Conservation (phyloP, 441 rosid species). For the Populus hybrid region DNA sequence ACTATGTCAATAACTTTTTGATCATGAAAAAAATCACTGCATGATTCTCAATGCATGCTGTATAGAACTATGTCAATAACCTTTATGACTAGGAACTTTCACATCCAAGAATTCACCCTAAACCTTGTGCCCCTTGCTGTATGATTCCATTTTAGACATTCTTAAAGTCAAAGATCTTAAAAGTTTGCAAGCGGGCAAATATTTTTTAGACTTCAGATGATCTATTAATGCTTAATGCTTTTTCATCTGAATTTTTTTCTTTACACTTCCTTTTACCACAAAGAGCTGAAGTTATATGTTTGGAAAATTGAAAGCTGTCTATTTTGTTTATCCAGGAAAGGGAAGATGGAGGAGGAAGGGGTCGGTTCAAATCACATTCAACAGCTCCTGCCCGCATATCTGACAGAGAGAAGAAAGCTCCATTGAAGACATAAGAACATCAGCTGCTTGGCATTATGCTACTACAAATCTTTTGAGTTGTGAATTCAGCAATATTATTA, state of each 20-base stretch:
- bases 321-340: slow-evolving; percentile 51
- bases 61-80: not conserved
- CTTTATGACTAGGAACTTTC: not conserved
- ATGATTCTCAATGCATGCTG: no score
- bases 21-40: no score
- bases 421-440: slow-evolving; percentile 61
- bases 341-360: slow-evolving; percentile 73
- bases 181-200: not conserved
- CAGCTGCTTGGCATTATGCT: not conserved
- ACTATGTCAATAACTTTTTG: no score
- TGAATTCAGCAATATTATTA: not conserved
- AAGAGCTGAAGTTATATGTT: not conserved
- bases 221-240: not conserved
- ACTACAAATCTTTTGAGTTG: not conserved
- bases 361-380: slow-evolving; percentile 93
- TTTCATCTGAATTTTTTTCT: not conserved
- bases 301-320: not conserved
- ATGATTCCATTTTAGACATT: not conserved
- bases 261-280: not conserved
- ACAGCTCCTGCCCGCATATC: slow-evolving; percentile 89
- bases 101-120: not conserved
- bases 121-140: not conserved
- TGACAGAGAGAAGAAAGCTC: slow-evolving; percentile 97
- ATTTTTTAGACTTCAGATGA: not conserved
- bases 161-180: not conserved